Base-by-base conservation (phyloP, 2,329 filamentous ascomycete genomes). In the Davidsoniella neocaledoniae region DNA sequence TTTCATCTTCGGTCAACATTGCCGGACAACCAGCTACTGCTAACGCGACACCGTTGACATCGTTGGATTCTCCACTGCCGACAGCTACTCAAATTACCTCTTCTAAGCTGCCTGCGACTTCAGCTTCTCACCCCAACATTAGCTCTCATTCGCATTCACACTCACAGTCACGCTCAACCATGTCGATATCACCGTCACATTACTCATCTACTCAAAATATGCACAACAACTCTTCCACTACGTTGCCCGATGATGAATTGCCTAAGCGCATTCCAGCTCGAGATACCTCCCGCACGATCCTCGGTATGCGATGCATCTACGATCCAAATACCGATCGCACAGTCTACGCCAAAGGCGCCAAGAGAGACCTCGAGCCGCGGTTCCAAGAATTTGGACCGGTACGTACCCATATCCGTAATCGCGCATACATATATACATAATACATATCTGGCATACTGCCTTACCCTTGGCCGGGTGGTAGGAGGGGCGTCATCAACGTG, bases 361-460 rank as follows among this genome's bases (percentile, higher is more conserved):
- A 68, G 61, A 77, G 72, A 61, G 71, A 68, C 58, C 66, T 70
- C 59, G 79, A 78, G 62, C 71, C 75, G 58, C 70, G 66, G 65
- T 78, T 79, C 59, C 71, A 74, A 66, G 71, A 78, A 62, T 77
- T 80, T 67, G 76, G 74, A 62, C 65, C 73, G 72, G 77, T 81
- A 81, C 66, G 77, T 81, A 73, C 62, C 69, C 57, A 55, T 61
- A 66, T 61, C 65, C 58, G 65, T 62, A 66, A 56, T 56, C 50
- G 44, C 44, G 21, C 43, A 51, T 25, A 47, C 39, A 44, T 42
- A 45, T 58, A 43, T 48, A 48, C 25, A 49, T 29, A 46, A 29
- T 42, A 42, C 10, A 47, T 36, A 48, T 29, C 57, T 57, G 54
- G 29, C 29, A 33, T 33, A 33, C 23, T 37, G 36, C 37, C 47